Base-by-base conservation (phyloP, 1,284 basidiomycete species). In the Ustilago loliicola region DNA sequence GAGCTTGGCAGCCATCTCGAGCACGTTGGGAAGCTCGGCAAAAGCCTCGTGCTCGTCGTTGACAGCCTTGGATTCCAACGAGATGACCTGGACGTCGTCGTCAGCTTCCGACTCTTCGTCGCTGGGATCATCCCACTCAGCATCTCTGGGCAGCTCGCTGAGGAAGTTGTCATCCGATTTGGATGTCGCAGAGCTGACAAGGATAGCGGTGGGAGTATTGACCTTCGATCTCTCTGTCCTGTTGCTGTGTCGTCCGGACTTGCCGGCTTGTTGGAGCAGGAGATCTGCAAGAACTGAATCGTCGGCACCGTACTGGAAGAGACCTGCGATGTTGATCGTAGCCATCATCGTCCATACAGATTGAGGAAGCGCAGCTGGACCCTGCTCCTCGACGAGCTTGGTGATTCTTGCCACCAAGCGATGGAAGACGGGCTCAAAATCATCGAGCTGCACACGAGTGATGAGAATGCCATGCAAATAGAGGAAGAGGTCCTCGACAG, bases 331-430 rank as follows among this genome's bases (percentile, higher is more conserved):
- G 85, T 96, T 97, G 82, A 94, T 89, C 38, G 92, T 88, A 0
- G 91, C 95, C 93, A 98, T 96, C 92, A 96, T 94, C 80, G 94
- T 93, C 96, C 96, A 99, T 72, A 94, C 93, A 25, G 92, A 91
- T 84, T 95, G 94, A 60, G 63, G 60, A 3, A 75, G 58, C 8
- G 63, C 48, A 10, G 67, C 66, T 11, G 70, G 63, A 6, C 75
- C 70, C 3, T 61, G 36, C 27, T 64, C 47, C 25, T 67, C 65
- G 21, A 69, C 34, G 6, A 65, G 59, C 47, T 56, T 51, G 30
- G 53, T 40, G 0, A 98, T 89, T 40, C 93, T 91, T 86, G 96
- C 94, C 70, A 95, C 89, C 85, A 97, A 93, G 32, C 94, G 92
- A 2, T 92, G 92, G 54, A 95, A 90, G 0, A 92, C 92, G 0